Evolutionary conservation across 805 yeast species (phyloP).

Genomic region (Suhomyces vadensis): DNA sequence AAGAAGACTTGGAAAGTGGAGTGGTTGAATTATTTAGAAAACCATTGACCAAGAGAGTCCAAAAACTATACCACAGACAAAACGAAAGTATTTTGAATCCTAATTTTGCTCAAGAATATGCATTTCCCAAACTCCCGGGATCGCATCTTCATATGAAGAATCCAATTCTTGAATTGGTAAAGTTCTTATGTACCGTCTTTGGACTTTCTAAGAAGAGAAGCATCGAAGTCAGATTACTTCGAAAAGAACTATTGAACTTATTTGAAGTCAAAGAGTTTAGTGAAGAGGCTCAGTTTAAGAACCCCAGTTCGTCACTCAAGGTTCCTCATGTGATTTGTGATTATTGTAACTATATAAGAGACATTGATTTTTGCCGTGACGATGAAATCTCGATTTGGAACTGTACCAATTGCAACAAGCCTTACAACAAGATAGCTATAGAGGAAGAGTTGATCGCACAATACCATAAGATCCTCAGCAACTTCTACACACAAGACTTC

Average conservation of each 20-base stretch:
- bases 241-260: constrained; percentile 69
- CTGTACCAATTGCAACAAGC: constrained; percentile 66
- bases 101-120: constrained; percentile 61
- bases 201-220: constrained; percentile 62
- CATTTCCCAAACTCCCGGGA: constrained; percentile 78
- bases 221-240: constrained; percentile 70
- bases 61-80: constrained; percentile 66
- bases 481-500: constrained; percentile 76
- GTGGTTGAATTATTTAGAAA: constrained; percentile 58
- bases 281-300: constrained; percentile 64
- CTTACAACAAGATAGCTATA: constrained; percentile 63
- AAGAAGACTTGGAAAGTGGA: constrained; percentile 40
- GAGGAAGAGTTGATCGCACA: constrained; percentile 80
- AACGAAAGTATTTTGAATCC: constrained; percentile 71
- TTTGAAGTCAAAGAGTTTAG: constrained; percentile 87
- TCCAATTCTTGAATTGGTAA: constrained; percentile 80
- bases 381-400: constrained; percentile 53
- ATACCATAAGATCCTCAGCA: constrained; percentile 53
- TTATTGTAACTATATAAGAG: constrained; percentile 71
- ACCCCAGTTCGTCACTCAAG: constrained; percentile 72
- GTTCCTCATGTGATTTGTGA: constrained; percentile 75
- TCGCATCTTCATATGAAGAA: constrained; percentile 57
- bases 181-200: constrained; percentile 70
- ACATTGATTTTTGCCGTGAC: constrained; percentile 80
- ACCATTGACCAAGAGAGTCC: constrained; percentile 66